A percentile compares a stretch with the other conserved stretches of the same genome.
phyloP scores from a whole-genome alignment of 1,284 basidiomycete species.

The Papiliotrema fonsecae region DNA sequence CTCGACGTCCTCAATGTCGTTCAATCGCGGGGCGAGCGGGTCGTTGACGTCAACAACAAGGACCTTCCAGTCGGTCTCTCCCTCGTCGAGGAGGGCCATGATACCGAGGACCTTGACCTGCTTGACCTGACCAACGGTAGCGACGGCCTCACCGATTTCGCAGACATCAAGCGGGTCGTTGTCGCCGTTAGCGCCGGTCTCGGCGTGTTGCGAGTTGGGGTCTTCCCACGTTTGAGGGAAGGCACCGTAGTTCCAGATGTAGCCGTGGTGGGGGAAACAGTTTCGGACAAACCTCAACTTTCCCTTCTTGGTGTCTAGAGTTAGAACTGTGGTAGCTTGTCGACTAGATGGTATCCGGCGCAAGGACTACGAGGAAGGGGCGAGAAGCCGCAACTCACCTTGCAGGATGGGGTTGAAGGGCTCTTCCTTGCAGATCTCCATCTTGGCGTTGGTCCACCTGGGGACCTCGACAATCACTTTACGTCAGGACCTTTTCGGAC shows the following conservation, averaged over 20 bases:
- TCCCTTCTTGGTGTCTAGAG: conserved; percentile 55
- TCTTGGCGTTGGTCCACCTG: conserved; percentile 99
- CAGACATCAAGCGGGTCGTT: conserved; percentile 99
- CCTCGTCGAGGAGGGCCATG: conserved; percentile 98
- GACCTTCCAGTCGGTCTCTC: conserved; percentile 99
- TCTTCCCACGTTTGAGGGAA: conserved; percentile 99
- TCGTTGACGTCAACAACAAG: conserved; percentile 96
- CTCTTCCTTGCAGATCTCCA: conserved; percentile 98
- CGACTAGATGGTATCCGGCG: too few species aligned
- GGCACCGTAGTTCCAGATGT: conserved; percentile 95
- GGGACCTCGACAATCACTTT: conserved; percentile 91
- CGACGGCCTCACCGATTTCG: conserved; percentile 99
- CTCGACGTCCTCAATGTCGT: conserved; percentile 99
- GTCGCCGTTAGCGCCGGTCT: conserved; percentile 99
- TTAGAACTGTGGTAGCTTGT: background rate
- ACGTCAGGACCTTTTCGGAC: background rate
- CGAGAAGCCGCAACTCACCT: too few species aligned
- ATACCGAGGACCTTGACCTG: conserved; percentile 99
- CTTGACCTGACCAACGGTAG: conserved; percentile 96
- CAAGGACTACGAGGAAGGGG: too few species aligned
- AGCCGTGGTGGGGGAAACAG: conserved; percentile 97
- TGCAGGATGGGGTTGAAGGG: conserved; percentile 99
- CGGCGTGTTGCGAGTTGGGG: conserved; percentile 77
- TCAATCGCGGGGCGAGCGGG: conserved; percentile 91
- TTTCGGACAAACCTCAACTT: conserved; percentile 97